Percentiles rank a stretch among this genome's conserved stretches.
Conservation (phyloP, 2,329 filamentous ascomycete species). For the Drechslera avenae region DNA sequence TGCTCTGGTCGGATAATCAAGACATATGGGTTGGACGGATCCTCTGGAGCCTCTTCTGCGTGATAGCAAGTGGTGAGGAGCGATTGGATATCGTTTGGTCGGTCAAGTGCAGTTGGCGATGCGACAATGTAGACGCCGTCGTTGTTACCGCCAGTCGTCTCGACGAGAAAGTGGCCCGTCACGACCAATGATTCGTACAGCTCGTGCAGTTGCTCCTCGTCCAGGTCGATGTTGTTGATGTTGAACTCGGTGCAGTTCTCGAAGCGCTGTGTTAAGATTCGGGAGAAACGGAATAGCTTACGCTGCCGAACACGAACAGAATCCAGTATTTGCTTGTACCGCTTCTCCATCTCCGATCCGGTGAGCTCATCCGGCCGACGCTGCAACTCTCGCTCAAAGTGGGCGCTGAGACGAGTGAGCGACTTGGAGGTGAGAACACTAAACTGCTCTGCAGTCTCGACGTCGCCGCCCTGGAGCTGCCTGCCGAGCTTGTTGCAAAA, state of each 20-base stretch:
- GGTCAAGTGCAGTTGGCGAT: constrained; percentile 75
- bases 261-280: constrained; percentile 88
- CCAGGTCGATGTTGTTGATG: constrained; percentile 73
- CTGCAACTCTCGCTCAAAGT: constrained; percentile 90
- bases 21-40: constrained; percentile 80
- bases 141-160: constrained; percentile 71
- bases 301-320: constrained; percentile 94
- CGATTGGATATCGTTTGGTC: constrained; percentile 80
- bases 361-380: constrained; percentile 81
- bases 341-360: constrained; percentile 85
- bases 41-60: constrained; percentile 70
- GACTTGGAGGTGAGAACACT: constrained; percentile 92
- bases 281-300: constrained; percentile 94
- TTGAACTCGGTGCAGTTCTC: constrained; percentile 97
- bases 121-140: constrained; percentile 79
- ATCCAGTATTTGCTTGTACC: constrained; percentile 93
- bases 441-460: constrained; percentile 97
- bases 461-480: constrained; percentile 88
- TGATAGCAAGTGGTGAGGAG: constrained; percentile 82
- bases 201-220: constrained; percentile 70
- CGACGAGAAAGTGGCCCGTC: constrained; percentile 86
- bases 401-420: constrained; percentile 81
- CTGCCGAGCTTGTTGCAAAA: constrained; percentile 94
- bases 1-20: constrained; percentile 84
- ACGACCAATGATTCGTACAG: constrained; percentile 81